Percentiles rank a stretch among this genome's conserved stretches.
Evolutionary conservation across 257 asterid species (phyloP).

Genomic region (Haberlea rhodopensis): DNA sequence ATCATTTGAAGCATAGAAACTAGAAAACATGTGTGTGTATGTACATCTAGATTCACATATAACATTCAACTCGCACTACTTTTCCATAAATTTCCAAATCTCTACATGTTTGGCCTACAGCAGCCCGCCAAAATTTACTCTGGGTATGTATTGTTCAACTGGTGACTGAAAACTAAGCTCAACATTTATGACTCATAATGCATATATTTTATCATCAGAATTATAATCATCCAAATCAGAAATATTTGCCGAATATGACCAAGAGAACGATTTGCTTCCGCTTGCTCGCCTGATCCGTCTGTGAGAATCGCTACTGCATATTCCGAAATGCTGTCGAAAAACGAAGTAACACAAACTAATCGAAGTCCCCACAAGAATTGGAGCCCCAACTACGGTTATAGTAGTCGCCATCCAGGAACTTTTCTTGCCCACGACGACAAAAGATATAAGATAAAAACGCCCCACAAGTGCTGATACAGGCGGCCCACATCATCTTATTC

Average conservation of each 20-base stretch:
- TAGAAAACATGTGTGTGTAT: background rate
- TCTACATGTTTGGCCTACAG: no score
- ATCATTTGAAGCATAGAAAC: background rate
- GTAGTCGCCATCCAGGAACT: constrained; percentile 80
- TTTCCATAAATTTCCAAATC: no score
- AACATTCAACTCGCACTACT: no score
- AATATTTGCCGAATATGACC: constrained; percentile 72
- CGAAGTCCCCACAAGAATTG: constrained; percentile 78
- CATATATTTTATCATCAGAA: constrained; percentile 88
- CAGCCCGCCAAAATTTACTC: no score
- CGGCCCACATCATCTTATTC: constrained; percentile 97
- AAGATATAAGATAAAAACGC: constrained; percentile 79
- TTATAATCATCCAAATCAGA: constrained; percentile 79
- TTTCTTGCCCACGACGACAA: constrained; percentile 71
- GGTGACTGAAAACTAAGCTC: no score
- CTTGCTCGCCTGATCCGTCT: constrained; percentile 72
- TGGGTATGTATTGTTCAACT: no score
- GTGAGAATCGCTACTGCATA: constrained; percentile 70
- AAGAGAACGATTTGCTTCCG: constrained; percentile 89
- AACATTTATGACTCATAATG: no score
- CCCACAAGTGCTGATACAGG: constrained; percentile 86
- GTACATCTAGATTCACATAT: no score
- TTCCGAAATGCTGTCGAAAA: constrained; percentile 80
- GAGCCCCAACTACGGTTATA: constrained; percentile 69
- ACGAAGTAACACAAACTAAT: constrained; percentile 81